Base-by-base conservation (phyloP, 495 filamentous ascomycete genomes). In the Ascodesmis nigricans region DNA sequence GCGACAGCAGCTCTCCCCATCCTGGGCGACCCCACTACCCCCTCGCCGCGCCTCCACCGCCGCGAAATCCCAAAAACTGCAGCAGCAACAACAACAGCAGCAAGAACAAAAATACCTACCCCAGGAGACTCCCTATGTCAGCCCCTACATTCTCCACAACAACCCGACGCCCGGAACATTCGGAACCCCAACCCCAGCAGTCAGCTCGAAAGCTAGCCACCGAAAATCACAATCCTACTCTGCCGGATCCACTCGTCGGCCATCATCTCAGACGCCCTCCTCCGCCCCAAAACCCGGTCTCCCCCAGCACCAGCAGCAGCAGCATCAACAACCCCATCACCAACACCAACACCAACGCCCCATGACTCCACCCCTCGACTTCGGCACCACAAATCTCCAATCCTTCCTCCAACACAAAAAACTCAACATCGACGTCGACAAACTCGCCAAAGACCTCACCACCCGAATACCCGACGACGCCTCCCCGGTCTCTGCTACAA, bases 351-450 rank as follows among this genome's bases (percentile, higher is more conserved):
- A 35, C 33, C 20, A 32, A 35, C 6, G 17, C 16, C 6, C 46
- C 45, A 9, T 38, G 11, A 50, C 41, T 16, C 44, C 47, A 0
- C 47, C 47, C 11, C 33, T 39, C 10, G 47, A 50, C 34, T 49
- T 45, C 30, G 38, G 27, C 27, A 50, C 47, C 14, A 23, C 45
- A 16, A 37, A 49, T 24, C 28, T 50, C 9, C 45, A 50, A 28
- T 39, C 45, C 14, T 29, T 50, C 19, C 27, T 50, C 17, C 49
- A 50, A 28, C 30, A 46, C 21, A 50, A 50, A 18, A 42, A 46
- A 14, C 49, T 47, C 16, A 38, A 48, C 24, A 39, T 50, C 11
- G 43, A 50, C 42, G 28, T 50, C 22, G 32, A 43, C 21, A 41
- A 36, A 18, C 35, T 50, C 31, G 42, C 49, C 15, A 50, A 44